Conservation (phyloP, 495 filamentous ascomycete species). For the Hypoxylon rickii region DNA sequence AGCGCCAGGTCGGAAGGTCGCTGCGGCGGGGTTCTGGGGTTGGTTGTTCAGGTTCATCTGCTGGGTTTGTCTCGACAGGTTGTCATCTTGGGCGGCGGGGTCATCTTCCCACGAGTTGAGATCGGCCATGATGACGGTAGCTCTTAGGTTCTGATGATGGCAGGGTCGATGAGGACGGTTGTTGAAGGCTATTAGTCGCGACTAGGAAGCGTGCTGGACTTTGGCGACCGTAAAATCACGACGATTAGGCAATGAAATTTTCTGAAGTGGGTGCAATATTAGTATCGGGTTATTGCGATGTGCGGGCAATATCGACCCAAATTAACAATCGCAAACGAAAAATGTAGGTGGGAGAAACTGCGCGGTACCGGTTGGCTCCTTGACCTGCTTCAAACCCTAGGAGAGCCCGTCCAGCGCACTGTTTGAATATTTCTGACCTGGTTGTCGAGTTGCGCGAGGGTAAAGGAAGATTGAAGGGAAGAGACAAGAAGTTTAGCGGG, state of each 20-base stretch:
- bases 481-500: constrained; percentile 13
- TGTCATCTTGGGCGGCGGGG: constrained; percentile 82
- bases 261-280: too few species aligned
- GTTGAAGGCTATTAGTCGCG: background rate
- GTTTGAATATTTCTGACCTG: background rate
- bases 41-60: constrained; percentile 73
- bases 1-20: constrained; percentile 74
- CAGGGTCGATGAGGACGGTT: background rate
- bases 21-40: constrained; percentile 40
- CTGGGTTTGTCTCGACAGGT: constrained; percentile 78
- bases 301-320: too few species aligned
- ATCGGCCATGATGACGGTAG: constrained; percentile 69
- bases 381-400: too few species aligned
- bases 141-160: background rate
- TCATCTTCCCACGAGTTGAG: constrained; percentile 97
- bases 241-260: too few species aligned
- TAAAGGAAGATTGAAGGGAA: background rate
- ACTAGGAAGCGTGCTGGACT: too few species aligned
- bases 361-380: too few species aligned
- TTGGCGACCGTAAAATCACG: too few species aligned
- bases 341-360: too few species aligned
- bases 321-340: too few species aligned
- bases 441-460: background rate
- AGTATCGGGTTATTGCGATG: too few species aligned
- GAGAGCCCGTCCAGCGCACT: background rate